phyloP scores from a whole-genome alignment of 768 basidiomycete genomes.

The Tricholoma matsutake region DNA sequence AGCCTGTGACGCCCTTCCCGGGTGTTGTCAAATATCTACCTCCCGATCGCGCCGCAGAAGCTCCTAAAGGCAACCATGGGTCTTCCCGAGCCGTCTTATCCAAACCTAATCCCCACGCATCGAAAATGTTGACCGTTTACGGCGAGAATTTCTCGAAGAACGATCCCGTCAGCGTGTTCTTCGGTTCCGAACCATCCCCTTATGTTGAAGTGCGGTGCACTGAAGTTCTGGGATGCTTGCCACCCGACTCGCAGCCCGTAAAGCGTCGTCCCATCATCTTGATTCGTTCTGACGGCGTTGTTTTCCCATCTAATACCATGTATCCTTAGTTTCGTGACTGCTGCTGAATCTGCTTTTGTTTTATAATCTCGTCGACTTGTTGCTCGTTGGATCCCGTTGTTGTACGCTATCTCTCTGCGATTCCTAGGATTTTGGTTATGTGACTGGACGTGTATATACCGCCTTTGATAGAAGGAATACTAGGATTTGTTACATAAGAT shows the following conservation, averaged over 20 bases:
- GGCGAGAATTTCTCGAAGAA: conserved; percentile 87
- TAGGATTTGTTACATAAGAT: neutral
- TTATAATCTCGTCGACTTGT: conserved; percentile 10
- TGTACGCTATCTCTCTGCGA: conserved; percentile 14
- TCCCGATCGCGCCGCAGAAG: conserved; percentile 82
- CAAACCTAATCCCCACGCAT: conserved; percentile 75
- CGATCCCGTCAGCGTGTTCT: conserved; percentile 81
- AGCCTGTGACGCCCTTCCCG: conserved; percentile 84
- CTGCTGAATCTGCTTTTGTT: conserved; percentile 7
- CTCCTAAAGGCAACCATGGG: conserved; percentile 68
- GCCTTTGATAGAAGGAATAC: neutral
- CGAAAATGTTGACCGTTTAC: conserved; percentile 82
- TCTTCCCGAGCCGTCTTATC: conserved; percentile 65
- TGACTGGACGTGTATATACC: neutral
- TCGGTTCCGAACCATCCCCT: conserved; percentile 84
- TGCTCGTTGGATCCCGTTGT: conserved; percentile 28
- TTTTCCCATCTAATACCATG: conserved; percentile 80
- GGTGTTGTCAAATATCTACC: conserved; percentile 88
- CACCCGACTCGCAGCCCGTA: conserved; percentile 61
- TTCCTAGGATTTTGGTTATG: conserved; percentile 15
- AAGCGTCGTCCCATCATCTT: conserved; percentile 81
- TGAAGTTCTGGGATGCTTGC: conserved; percentile 80
- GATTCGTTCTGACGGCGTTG: conserved; percentile 80
- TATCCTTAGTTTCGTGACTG: conserved; percentile 56
- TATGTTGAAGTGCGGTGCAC: conserved; percentile 85